These are phyloP conservation scores for Esteya vermicola DNA, from an alignment of 2,329 filamentous ascomycete species.

Conservation along the genomic window DNA sequence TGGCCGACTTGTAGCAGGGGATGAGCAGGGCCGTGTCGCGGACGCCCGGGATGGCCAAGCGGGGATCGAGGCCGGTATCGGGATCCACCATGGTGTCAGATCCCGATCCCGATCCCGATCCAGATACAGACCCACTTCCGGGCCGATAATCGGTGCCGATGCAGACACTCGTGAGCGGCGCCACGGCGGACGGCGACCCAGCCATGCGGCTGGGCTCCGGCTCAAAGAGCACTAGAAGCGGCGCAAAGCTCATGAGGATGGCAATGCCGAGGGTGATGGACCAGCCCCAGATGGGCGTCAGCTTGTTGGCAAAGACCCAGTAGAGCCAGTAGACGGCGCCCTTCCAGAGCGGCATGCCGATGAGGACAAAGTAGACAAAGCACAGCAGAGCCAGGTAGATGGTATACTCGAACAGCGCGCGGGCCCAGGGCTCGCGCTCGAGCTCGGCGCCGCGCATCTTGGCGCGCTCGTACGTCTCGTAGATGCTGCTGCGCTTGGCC, in stretches of 20 bases:
- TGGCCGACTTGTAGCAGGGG: conserved; percentile 5
- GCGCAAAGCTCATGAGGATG: background rate
- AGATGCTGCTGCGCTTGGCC: background rate
- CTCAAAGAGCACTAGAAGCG: conserved; percentile 2
- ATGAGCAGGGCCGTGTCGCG: conserved; percentile 4
- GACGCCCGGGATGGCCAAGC: background rate
- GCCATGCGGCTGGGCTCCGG: background rate
- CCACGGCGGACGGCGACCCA: background rate
- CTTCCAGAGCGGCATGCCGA: conserved; percentile 4
- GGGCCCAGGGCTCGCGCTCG: conserved; percentile 2
- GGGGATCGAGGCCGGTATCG: too few relatives aligned
- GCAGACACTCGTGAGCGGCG: too few relatives aligned
- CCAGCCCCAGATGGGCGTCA: conserved; percentile 3
- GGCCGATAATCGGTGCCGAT: background rate
- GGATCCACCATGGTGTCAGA: too few relatives aligned
- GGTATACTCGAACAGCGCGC: conserved; percentile 2
- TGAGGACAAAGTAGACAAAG: conserved; percentile 4
- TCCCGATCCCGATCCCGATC: background rate
- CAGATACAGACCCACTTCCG: background rate
- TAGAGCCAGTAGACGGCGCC: conserved; percentile 3
- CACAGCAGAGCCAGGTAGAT: background rate
- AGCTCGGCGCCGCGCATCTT: conserved; percentile 1
- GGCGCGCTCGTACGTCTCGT: conserved; percentile 5
- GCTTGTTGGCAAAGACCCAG: conserved; percentile 2
- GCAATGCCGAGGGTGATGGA: conserved; percentile 1